Percentiles rank a stretch among this genome's conserved stretches.
These are phyloP conservation scores for Ganoderma meredithae DNA, from an alignment of 1,284 basidiomycete species.

Conservation along the genomic window DNA sequence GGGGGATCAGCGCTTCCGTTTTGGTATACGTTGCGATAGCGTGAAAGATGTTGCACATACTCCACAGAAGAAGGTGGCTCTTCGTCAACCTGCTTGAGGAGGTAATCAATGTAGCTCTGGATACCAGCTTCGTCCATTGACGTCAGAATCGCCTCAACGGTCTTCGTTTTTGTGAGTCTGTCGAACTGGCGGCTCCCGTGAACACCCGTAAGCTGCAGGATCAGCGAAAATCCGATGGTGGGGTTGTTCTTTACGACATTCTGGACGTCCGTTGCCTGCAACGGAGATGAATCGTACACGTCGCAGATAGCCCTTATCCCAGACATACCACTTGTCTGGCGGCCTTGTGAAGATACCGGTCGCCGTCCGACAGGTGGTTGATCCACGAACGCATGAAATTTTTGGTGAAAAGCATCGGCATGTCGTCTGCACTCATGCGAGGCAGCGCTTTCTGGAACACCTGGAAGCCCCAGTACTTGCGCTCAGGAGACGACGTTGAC, in stretches of 20 bases:
- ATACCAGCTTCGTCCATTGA: slow-evolving; percentile 83
- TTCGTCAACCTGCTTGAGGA: slow-evolving; percentile 71
- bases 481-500: slow-evolving; percentile 83
- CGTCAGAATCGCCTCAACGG: slow-evolving; percentile 85
- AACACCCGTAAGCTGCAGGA: slow-evolving; percentile 87
- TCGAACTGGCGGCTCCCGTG: slow-evolving; percentile 93
- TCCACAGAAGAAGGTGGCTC: slow-evolving; percentile 47
- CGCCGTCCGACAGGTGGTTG: slow-evolving; percentile 89
- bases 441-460: slow-evolving; percentile 86
- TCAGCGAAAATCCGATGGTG: slow-evolving; percentile 83
- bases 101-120: slow-evolving; percentile 77
- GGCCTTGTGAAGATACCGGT: slow-evolving; percentile 90
- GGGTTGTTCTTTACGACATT: slow-evolving; percentile 80
- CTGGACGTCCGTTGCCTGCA: slow-evolving; percentile 78
- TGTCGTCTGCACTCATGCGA: slow-evolving; percentile 67
- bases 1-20: slow-evolving; percentile 22
- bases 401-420: slow-evolving; percentile 91
- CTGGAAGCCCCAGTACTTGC: slow-evolving; percentile 97
- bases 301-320: slow-evolving; percentile 7
- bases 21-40: slow-evolving; percentile 13
- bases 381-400: slow-evolving; percentile 98
- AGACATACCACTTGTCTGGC: slow-evolving; percentile 78
- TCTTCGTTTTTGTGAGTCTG: slow-evolving; percentile 92
- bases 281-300: slow-evolving; percentile 8
- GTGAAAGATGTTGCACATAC: slow-evolving; percentile 44